Evolutionary conservation across 495 filamentous ascomycete species (phyloP), one percentile per base, ranked within the genome.

Genomic region (Xylaria sp.): DNA sequence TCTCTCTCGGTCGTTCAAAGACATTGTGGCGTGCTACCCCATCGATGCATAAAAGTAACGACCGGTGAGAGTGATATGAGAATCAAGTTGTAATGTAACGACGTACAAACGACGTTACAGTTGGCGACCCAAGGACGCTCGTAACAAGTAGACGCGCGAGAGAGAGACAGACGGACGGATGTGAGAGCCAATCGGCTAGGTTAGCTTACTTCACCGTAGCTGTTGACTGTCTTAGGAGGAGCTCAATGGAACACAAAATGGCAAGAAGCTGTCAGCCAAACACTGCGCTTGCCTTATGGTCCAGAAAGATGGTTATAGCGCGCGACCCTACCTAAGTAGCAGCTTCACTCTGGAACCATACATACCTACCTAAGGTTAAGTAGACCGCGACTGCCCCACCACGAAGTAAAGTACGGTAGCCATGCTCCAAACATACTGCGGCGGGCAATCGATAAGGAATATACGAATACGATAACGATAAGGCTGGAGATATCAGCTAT

Each of bases 1-100:
- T 44, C 81, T 79, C 40, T 88, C 87, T 67, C 79, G 76, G 48
- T 84, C 78, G 33, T 80, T 85, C 53, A 88, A 82, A 53, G 78
- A 74, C 80, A 80, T 81, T 6, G 62, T 65, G 52, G n/a, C 31
- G 21, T 31, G 46, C 21, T 75, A 77, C 62, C 33, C 53, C 61
- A 66, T 66, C 21, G 50, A 50, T 37, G 11, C 19, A 53, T 40
- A 11, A 43, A 26, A 63, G 46, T 5, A 9, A 55, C 59, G 26
- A 33, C 64, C 12, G 21, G 41, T 26, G 31, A 9, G 26, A 31
- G 33, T 6, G 26, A 52, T 17, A 35, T 17, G 40, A 5, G 12
- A 44, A 31, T 15, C 12, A 55, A 31, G 5, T 12, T 8, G 9
- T 21, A 11, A 37, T 29, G 1, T 17, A 55, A 55, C 24, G 31